Conservation (phyloP, 805 yeast genomes). For the Saccharomycodes ludwigii region DNA sequence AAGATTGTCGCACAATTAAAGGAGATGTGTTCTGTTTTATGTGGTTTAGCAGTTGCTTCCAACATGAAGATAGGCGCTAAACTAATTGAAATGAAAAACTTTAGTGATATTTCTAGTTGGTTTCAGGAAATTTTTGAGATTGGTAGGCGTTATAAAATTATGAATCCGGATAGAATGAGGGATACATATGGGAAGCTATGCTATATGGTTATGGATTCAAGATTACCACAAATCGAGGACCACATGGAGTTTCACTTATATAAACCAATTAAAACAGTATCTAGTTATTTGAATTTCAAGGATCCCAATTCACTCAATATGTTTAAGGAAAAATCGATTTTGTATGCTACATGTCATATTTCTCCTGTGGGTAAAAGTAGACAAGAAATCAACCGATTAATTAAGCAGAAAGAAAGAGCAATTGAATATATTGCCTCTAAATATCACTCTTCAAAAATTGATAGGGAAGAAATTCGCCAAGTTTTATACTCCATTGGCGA, state of each 20-base stretch:
- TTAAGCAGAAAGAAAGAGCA: constrained; percentile 55
- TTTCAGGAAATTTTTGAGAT: constrained; percentile 60
- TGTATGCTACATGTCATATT: constrained; percentile 59
- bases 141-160: constrained; percentile 69
- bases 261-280: constrained; percentile 58
- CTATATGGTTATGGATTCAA: constrained; percentile 79
- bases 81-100: constrained; percentile 53
- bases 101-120: constrained; percentile 61
- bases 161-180: constrained; percentile 76
- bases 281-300: constrained; percentile 31
- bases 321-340: constrained; percentile 44
- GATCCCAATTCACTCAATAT: constrained; percentile 27
- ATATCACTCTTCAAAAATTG: constrained; percentile 31
- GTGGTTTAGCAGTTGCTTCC: constrained; percentile 70
- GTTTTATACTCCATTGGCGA: constrained; percentile 70
- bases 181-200: constrained; percentile 69
- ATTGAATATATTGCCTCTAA: constrained; percentile 45
- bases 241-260: constrained; percentile 68
- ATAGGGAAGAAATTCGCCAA: constrained; percentile 50
- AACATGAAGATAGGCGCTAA: constrained; percentile 58
- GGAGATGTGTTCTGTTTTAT: constrained; percentile 67
- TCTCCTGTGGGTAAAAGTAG: constrained; percentile 47
- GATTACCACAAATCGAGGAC: constrained; percentile 54
- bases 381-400: constrained; percentile 40
- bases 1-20: constrained; percentile 60